Conservation (phyloP, 306 rosid genomes). For the Amphicarpaea edgeworthii region DNA sequence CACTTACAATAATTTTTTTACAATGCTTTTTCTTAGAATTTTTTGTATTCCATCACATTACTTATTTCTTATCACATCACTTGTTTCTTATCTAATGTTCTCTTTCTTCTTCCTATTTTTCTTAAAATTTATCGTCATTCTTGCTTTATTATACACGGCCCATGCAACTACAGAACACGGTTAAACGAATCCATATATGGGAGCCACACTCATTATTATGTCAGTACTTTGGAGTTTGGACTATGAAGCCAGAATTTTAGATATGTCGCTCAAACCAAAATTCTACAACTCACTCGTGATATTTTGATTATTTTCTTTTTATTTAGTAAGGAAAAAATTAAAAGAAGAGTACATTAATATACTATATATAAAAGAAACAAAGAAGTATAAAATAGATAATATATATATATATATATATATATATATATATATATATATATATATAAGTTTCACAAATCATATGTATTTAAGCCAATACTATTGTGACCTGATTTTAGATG, state of each 20-base stretch:
- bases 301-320: not conserved
- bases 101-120: not conserved
- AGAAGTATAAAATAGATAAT: too few relatives aligned
- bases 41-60: not conserved
- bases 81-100: not conserved
- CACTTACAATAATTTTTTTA: not conserved
- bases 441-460: not conserved
- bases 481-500: not conserved
- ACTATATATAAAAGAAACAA: not conserved
- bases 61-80: not conserved
- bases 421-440: too few relatives aligned
- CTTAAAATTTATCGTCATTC: not conserved
- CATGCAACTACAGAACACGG: constrained; percentile 26
- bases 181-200: constrained; percentile 30
- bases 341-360: too few relatives aligned
- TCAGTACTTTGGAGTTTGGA: constrained; percentile 40
- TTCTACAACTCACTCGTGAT: constrained; percentile 42
- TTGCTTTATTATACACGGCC: constrained; percentile 23
- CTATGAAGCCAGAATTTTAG: constrained; percentile 35
- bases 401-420: not conserved
- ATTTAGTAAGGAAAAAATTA: not conserved
- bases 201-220: constrained; percentile 48
- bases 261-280: constrained; percentile 39
- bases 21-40: not conserved
- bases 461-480: not conserved